These are phyloP conservation scores for Pistacia vera DNA, from an alignment of 345 rosid species.

Conservation along the genomic window DNA sequence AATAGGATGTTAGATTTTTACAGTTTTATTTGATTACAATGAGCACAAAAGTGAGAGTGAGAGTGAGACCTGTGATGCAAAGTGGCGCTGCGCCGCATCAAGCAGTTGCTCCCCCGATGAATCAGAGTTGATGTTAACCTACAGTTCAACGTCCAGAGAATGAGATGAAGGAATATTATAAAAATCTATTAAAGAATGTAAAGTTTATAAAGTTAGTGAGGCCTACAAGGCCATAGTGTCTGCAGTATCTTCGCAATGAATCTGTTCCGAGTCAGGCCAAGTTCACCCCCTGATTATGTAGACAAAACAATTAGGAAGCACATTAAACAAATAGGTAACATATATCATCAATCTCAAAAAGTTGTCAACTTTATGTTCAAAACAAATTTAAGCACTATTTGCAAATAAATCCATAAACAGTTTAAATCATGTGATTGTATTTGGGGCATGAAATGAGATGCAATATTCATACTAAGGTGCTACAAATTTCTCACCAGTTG, in stretches of 20 bases:
- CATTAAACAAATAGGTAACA: neutral
- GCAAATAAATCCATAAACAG: neutral
- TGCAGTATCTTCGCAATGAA: constrained; percentile 61
- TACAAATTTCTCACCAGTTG: constrained; percentile 40
- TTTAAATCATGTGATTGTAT: neutral
- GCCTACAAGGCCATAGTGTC: constrained; percentile 57
- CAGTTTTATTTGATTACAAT: neutral
- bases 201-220: neutral
- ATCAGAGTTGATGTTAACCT: constrained; percentile 41
- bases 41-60: neutral
- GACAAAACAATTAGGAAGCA: neutral
- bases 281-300: constrained; percentile 47
- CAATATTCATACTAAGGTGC: constrained; percentile 12
- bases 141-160: constrained; percentile 2
- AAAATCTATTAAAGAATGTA: neutral
- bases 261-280: constrained; percentile 51
- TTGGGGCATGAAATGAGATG: constrained; percentile 22
- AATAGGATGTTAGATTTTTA: neutral
- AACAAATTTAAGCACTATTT: neutral
- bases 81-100: constrained; percentile 49
- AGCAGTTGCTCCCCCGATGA: constrained; percentile 58
- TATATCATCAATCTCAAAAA: neutral
- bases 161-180: neutral
- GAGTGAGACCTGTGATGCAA: constrained; percentile 49
- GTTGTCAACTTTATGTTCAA: neutral